These are phyloP conservation scores for Cudoniella acicularis DNA, from an alignment of 495 filamentous ascomycete species.

Conservation along the genomic window DNA sequence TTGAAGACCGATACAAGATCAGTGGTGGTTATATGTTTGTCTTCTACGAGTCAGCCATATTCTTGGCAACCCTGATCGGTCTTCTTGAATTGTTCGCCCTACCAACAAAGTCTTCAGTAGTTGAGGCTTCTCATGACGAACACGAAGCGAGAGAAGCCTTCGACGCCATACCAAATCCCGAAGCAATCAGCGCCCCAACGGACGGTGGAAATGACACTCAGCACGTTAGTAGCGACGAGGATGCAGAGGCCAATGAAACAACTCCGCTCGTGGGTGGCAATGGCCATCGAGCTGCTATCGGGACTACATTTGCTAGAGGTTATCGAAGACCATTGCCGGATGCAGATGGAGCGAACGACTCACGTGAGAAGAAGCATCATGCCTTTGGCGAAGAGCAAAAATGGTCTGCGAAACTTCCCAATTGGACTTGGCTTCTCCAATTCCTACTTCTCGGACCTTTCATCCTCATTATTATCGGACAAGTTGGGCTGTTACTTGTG, in stretches of 20 bases:
- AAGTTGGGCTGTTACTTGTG: slow-evolving; percentile 70
- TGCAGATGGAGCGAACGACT: background rate
- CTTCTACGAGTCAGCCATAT: slow-evolving; percentile 71
- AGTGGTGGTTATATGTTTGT: slow-evolving; percentile 80
- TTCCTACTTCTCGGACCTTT: slow-evolving; percentile 78
- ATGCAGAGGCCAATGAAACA: slow-evolving; percentile 64
- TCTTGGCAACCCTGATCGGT: slow-evolving; percentile 67
- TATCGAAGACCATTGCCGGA: slow-evolving; percentile 9
- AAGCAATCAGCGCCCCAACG: slow-evolving; percentile 26
- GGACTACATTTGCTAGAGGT: slow-evolving; percentile 62
- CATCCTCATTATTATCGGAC: slow-evolving; percentile 66
- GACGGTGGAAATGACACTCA: slow-evolving; percentile 31
- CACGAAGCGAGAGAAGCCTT: slow-evolving; percentile 40
- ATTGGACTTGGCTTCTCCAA: slow-evolving; percentile 83
- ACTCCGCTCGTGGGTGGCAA: slow-evolving; percentile 68
- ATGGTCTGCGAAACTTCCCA: slow-evolving; percentile 76
- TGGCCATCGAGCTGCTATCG: slow-evolving; percentile 11
- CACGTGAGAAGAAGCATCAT: slow-evolving; percentile 33
- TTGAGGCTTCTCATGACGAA: slow-evolving; percentile 42
- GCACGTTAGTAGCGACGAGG: slow-evolving; percentile 43
- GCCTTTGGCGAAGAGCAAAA: slow-evolving; percentile 77
- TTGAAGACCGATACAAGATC: slow-evolving; percentile 65
- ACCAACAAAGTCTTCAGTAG: slow-evolving; percentile 65
- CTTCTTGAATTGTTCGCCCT: slow-evolving; percentile 78
- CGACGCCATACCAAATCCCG: slow-evolving; percentile 28